These are phyloP conservation scores for Cudoniella acicularis DNA, from an alignment of 495 filamentous ascomycete species.

Conservation along the genomic window DNA sequence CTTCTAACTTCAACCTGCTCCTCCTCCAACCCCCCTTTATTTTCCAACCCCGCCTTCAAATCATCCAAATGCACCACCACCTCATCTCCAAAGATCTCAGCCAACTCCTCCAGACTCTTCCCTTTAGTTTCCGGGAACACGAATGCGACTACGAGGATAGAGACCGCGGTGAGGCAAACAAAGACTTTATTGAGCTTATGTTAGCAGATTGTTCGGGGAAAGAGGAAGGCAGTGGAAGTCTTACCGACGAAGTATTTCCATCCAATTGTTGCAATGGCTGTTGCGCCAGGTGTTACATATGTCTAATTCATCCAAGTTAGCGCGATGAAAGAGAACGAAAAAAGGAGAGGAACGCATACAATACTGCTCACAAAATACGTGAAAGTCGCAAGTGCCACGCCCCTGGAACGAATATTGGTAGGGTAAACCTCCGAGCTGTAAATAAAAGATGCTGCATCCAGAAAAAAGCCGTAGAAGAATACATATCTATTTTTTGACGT, in stretches of 20 bases:
- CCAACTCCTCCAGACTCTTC: slow-evolving; percentile 1
- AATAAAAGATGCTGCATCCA: slow-evolving; percentile 50
- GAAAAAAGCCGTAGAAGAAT: slow-evolving; percentile 20
- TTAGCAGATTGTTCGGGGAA: no score
- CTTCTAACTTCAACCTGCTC: neutral
- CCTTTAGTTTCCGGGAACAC: slow-evolving; percentile 28
- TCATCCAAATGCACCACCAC: slow-evolving; percentile 1
- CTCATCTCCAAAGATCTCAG: slow-evolving; percentile 8
- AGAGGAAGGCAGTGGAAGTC: no score
- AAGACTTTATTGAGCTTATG: no score
- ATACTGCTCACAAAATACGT: neutral
- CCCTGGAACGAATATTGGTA: slow-evolving; percentile 43
- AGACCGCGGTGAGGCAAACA: slow-evolving; percentile 41
- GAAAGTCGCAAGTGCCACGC: slow-evolving; percentile 39
- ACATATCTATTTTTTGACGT: neutral
- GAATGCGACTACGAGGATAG: slow-evolving; percentile 27
- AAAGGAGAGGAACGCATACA: neutral
- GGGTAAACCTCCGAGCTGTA: slow-evolving; percentile 51
- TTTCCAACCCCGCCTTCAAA: neutral
- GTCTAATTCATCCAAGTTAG: slow-evolving; percentile 30
- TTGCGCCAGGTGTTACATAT: slow-evolving; percentile 33
- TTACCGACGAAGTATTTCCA: slow-evolving; percentile 51
- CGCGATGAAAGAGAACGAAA: neutral
- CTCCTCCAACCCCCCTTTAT: neutral
- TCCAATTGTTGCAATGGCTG: slow-evolving; percentile 38